Base-by-base conservation (phyloP, 805 yeast genomes). In the Myxozyma sirexii region DNA sequence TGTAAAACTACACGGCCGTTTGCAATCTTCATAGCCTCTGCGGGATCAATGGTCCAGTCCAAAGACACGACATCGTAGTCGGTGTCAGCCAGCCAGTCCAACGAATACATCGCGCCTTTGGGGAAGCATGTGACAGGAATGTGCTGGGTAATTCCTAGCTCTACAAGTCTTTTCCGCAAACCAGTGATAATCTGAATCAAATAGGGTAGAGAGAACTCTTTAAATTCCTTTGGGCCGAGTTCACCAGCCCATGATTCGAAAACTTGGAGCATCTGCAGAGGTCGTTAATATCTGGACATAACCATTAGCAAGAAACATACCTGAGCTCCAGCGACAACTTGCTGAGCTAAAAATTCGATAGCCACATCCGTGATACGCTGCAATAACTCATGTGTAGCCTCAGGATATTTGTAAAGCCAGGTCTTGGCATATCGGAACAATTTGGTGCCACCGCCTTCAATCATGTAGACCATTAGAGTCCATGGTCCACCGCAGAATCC, bases 201-300 rank as follows among this genome's bases (percentile, higher is more conserved):
- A 72, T 90, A 94, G 2, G 98, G 98, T 69, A 93, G 81, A 3
- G 96, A 86, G 74, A 91, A 94, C 73, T 88, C 92, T 63, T 81
- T 80, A 75, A 93, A 94, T 70, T 94, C 99, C 54, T 77, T 77
- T 12, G 97, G 96, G 0, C 96, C 94, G 59, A 94, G 80, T 76
- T 94, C 98, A 53, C 98, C 97, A 58, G 97, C 99, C 96, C 97
- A 92, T 38, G 96, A 88, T 72, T 94, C 99, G 71, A 94, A 94
- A 37, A 94, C 91, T 76, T 94, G 99, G 62, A 94, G 80, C 86
- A 94, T 91, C 66, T 62, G 44, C 7, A 19, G 15, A 8, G 38
- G 4, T 3, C 6, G 21, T 53, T 54, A 49, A 41, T 23, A 29
- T 8, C 15, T 31, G 23, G 12, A 12, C 6, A 15, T 2, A 15